Evolutionary conservation across 495 filamentous ascomycete species (phyloP).

Genomic region (Penicillium ochrochloron): DNA sequence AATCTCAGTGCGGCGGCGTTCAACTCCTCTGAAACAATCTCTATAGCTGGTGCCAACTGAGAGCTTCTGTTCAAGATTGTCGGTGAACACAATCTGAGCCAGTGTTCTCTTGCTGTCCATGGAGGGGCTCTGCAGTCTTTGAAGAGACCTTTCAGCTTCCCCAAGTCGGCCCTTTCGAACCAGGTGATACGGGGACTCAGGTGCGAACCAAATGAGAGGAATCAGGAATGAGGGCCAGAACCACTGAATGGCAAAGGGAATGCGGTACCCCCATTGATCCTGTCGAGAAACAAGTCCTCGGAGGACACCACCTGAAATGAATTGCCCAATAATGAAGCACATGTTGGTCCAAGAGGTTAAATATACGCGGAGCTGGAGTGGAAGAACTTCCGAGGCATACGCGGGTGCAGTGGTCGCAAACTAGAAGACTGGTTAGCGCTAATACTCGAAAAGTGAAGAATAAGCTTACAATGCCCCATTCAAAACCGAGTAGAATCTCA

Average conservation of each 20-base stretch:
- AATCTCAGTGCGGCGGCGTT: neutral
- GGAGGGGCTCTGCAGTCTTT: neutral
- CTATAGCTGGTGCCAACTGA: neutral
- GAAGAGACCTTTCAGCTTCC: neutral
- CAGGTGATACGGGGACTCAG: neutral
- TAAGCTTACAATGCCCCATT: slow-evolving; percentile 1
- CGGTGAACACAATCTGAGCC: slow-evolving; percentile 4
- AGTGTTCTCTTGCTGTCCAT: neutral
- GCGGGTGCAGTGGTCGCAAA: slow-evolving; percentile 1
- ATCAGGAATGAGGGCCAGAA: neutral
- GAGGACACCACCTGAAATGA: neutral
- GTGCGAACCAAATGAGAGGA: neutral
- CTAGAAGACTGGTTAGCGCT: neutral
- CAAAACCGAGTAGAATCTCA: neutral
- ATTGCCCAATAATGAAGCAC: neutral
- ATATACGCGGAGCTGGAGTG: neutral
- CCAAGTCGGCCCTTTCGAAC: neutral
- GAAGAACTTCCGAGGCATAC: neutral
- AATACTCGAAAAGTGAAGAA: neutral
- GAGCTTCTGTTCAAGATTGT: neutral
- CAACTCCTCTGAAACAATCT: neutral
- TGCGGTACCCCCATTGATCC: neutral
- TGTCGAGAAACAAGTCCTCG: slow-evolving; percentile 2
- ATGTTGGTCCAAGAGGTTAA: neutral
- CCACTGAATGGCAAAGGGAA: slow-evolving; percentile 9